Percentiles rank a stretch among this genome's conserved stretches.
Evolutionary conservation across 2,329 filamentous ascomycete species (phyloP).

Genomic region (Pseudocercospora vitis): DNA sequence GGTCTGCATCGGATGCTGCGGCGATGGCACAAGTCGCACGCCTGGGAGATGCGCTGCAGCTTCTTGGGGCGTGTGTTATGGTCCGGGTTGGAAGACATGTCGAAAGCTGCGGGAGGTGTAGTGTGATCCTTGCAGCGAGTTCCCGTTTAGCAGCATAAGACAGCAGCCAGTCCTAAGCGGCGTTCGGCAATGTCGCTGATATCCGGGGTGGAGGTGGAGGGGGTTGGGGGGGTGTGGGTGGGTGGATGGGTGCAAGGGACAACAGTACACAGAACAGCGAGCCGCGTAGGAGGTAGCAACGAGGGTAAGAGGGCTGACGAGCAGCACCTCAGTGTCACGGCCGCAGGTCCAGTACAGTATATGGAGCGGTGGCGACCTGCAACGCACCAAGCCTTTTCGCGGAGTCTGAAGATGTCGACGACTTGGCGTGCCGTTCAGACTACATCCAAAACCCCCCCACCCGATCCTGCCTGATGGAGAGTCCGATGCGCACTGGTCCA

Average conservation of each 20-base stretch:
- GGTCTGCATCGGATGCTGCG: slow-evolving; percentile 49
- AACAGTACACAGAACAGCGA: too few species aligned
- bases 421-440: not conserved
- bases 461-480: not conserved
- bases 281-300: too few species aligned
- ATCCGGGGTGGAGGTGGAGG: too few species aligned
- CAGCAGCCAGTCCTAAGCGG: not conserved
- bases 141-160: slow-evolving; percentile 7
- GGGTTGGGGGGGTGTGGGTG: too few species aligned
- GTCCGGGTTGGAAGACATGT: slow-evolving; percentile 15
- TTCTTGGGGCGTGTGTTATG: slow-evolving; percentile 36
- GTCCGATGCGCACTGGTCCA: not conserved
- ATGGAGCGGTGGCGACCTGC: not conserved
- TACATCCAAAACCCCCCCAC: not conserved
- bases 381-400: too few species aligned
- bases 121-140: slow-evolving; percentile 6
- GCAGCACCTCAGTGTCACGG: too few species aligned
- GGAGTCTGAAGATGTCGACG: not conserved
- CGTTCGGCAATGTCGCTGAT: not conserved
- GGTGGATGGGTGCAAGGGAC: too few species aligned
- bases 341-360: not conserved
- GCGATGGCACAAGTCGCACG: slow-evolving; percentile 53
- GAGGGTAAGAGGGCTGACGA: too few species aligned
- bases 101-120: not conserved
- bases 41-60: slow-evolving; percentile 40